Percentiles rank a stretch among this genome's conserved stretches.
These are phyloP conservation scores for Naganishia sp. DNA, from an alignment of 1,284 basidiomycete genomes.

Conservation along the genomic window DNA sequence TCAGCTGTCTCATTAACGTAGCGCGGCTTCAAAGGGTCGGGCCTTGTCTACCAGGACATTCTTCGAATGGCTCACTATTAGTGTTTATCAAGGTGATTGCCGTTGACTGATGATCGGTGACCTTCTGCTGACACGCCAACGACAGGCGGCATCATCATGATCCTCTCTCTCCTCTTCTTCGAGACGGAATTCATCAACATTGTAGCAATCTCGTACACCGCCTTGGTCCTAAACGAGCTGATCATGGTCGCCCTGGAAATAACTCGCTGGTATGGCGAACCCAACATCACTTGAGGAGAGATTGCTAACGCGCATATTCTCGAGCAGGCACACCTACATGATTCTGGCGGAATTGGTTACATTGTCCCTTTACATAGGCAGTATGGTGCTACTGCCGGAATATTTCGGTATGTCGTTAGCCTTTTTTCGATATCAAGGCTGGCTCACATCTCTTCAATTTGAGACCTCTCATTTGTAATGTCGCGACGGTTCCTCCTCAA, in stretches of 20 bases:
- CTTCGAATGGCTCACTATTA: conserved; percentile 97
- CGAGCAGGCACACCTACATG: conserved; percentile 90
- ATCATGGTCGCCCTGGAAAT: conserved; percentile 99
- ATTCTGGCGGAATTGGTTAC: conserved; percentile 88
- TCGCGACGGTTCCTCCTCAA: conserved; percentile 91
- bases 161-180: conserved; percentile 91
- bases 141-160: conserved; percentile 94
- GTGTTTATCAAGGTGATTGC: conserved; percentile 84
- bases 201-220: conserved; percentile 96
- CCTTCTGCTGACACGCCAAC: not conserved
- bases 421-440: not conserved
- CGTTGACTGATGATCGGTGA: not conserved
- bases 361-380: conserved; percentile 82
- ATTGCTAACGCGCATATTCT: conserved; percentile 9
- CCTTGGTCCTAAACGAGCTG: conserved; percentile 92
- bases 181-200: conserved; percentile 98
- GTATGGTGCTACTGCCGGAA: conserved; percentile 90
- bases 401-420: conserved; percentile 77
- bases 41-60: conserved; percentile 94
- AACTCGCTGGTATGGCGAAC: conserved; percentile 76
- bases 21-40: conserved; percentile 65
- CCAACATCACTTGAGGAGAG: conserved; percentile 8
- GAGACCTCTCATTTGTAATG: conserved; percentile 90
- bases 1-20: too few species aligned
- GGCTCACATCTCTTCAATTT: not conserved